Evolutionary conservation across 129 eudicot species (phyloP).

Genomic region (Sambucus nigra): DNA sequence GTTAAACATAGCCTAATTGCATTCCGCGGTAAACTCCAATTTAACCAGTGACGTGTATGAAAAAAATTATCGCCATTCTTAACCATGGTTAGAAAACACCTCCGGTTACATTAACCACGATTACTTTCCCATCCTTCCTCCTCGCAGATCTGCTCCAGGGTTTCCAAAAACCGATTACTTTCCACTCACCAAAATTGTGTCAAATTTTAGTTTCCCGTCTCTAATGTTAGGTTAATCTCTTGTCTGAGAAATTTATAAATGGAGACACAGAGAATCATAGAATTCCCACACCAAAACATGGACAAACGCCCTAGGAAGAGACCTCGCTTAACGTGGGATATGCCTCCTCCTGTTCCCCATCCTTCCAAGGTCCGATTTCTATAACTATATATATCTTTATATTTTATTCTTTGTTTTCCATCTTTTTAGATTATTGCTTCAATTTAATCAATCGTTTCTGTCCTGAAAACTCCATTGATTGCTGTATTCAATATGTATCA

Average conservation of each 20-base stretch:
- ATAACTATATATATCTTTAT: neutral
- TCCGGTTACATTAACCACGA: too few species aligned
- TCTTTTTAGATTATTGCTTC: neutral
- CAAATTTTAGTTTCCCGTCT: neutral
- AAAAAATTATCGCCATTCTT: too few species aligned
- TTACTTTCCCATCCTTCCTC: too few species aligned
- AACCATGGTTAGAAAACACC: too few species aligned
- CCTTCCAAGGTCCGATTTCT: constrained; percentile 37
- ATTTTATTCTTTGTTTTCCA: neutral
- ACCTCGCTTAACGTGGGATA: constrained; percentile 76
- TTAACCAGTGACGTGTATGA: too few species aligned
- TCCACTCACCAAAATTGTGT: too few species aligned
- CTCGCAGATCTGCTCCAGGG: too few species aligned
- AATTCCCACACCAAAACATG: constrained; percentile 46
- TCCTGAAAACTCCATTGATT: neutral
- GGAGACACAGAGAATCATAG: constrained; percentile 69
- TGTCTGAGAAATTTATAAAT: constrained; percentile 13
- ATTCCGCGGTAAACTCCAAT: too few species aligned
- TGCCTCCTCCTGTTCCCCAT: constrained; percentile 46
- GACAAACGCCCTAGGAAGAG: constrained; percentile 74
- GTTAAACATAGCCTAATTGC: too few species aligned
- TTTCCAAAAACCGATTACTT: too few species aligned
- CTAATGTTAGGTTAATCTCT: neutral
- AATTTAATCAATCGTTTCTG: neutral
- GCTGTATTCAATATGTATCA: neutral